Conservation (phyloP, 768 basidiomycete genomes). For the Pleurotus ostreatus region DNA sequence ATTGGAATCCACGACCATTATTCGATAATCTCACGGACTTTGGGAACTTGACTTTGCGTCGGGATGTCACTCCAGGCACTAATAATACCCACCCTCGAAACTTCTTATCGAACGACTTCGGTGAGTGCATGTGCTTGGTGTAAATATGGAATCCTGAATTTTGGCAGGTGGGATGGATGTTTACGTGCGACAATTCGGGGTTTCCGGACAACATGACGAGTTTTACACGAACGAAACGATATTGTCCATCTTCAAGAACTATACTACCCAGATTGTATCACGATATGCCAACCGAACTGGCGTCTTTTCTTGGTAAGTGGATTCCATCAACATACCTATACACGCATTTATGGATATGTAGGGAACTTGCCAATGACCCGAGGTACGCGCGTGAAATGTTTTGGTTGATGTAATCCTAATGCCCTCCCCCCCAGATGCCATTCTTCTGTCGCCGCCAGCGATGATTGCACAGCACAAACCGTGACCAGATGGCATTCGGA, state of each 20-base stretch:
- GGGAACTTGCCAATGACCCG: conserved; percentile 68
- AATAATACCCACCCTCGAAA: conserved; percentile 45
- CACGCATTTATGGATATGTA: conserved; percentile 15
- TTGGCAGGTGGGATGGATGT: conserved; percentile 59
- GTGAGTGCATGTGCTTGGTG: conserved; percentile 24
- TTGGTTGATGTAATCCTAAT: background rate
- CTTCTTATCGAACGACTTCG: conserved; percentile 60
- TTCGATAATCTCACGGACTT: conserved; percentile 12
- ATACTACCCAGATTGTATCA: conserved; percentile 47
- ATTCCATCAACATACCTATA: background rate
- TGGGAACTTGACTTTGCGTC: conserved; percentile 5
- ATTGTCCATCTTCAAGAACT: conserved; percentile 51
- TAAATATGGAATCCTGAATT: conserved; percentile 4
- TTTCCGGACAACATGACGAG: conserved; percentile 45
- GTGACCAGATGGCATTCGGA: conserved; percentile 55
- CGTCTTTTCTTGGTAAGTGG: conserved; percentile 47
- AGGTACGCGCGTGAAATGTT: conserved; percentile 31
- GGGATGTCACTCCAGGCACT: conserved; percentile 16
- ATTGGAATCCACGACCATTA: conserved; percentile 37
- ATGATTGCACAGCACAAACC: conserved; percentile 42
- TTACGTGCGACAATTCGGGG: conserved; percentile 50
- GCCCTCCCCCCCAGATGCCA: conserved; percentile 40
- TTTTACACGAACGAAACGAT: conserved; percentile 54
- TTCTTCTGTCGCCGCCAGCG: conserved; percentile 42
- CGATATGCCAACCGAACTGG: conserved; percentile 52